These are phyloP conservation scores for Albugo candida DNA, from an alignment of 352 stramenopile species.

Conservation along the genomic window DNA sequence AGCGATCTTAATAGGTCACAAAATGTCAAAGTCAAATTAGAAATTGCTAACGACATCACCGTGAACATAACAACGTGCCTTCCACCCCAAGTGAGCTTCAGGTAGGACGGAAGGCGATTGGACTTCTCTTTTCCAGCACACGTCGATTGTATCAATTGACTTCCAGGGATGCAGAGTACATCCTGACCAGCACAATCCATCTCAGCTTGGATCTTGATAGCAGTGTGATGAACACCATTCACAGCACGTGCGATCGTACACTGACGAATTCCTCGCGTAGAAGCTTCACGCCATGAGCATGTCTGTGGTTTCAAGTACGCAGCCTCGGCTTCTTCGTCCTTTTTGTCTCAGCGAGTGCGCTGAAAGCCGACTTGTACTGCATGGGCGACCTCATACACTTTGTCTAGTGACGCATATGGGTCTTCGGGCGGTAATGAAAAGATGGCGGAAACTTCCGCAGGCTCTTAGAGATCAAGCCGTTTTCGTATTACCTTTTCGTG, in stretches of 20 bases:
- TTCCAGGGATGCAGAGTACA: slow-evolving; percentile 42
- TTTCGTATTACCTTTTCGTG: neutral
- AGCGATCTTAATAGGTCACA: no score
- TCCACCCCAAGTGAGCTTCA: slow-evolving; percentile 45
- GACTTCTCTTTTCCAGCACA: no score
- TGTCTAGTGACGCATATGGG: no score
- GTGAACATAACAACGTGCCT: slow-evolving; percentile 40
- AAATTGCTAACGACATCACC: no score
- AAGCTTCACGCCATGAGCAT: slow-evolving; percentile 32
- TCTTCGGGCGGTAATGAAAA: slow-evolving; percentile 60
- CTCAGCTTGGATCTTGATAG: slow-evolving; percentile 39
- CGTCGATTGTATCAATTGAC: slow-evolving; percentile 13
- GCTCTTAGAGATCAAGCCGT: slow-evolving; percentile 28
- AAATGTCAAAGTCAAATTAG: slow-evolving; percentile 21
- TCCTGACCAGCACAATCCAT: slow-evolving; percentile 28
- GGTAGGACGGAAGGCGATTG: slow-evolving; percentile 35
- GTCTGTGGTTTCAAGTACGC: slow-evolving; percentile 56
- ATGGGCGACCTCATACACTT: no score
- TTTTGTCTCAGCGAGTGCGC: slow-evolving; percentile 20
- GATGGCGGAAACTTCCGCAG: slow-evolving; percentile 45
- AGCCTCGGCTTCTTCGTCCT: slow-evolving; percentile 27
- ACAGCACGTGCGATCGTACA: slow-evolving; percentile 47
- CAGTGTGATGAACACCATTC: slow-evolving; percentile 41
- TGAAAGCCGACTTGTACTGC: no score
- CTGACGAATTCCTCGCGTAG: no score